Percentiles rank a stretch among this genome's conserved stretches.
These are phyloP conservation scores for Boletellus deceptivus DNA, from an alignment of 1,284 basidiomycete species.

Conservation along the genomic window DNA sequence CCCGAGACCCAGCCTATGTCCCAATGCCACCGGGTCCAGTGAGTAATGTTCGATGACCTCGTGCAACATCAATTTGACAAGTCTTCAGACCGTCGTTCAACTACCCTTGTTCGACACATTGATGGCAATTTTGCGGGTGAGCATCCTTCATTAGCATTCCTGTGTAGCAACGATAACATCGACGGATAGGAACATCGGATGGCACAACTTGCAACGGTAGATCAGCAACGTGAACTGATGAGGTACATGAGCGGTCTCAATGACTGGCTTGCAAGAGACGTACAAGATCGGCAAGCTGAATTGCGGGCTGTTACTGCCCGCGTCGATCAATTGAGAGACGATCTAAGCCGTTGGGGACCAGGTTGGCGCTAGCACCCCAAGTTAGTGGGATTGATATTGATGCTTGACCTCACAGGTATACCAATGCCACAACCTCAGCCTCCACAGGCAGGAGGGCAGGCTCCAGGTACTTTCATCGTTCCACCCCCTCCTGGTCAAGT, in stretches of 20 bases:
- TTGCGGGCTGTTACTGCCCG: slow-evolving; percentile 61
- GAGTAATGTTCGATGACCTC: slow-evolving; percentile 15
- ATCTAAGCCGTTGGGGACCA: slow-evolving; percentile 39
- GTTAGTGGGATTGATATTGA: slow-evolving; percentile 8
- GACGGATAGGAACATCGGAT: slow-evolving; percentile 64
- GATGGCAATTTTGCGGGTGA: slow-evolving; percentile 63
- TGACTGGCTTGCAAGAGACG: slow-evolving; percentile 71
- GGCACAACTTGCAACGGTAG: slow-evolving; percentile 68
- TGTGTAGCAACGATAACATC: slow-evolving; percentile 3
- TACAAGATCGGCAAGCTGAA: slow-evolving; percentile 69
- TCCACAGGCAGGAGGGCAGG: slow-evolving; percentile 11
- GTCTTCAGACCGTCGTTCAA: slow-evolving; percentile 51
- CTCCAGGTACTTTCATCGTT: slow-evolving; percentile 20
- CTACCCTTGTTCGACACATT: slow-evolving; percentile 57
- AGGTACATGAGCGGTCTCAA: slow-evolving; percentile 70
- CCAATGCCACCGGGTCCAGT: slow-evolving; percentile 34
- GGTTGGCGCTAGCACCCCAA: slow-evolving; percentile 5
- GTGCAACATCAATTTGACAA: slow-evolving; percentile 6
- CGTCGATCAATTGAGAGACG: slow-evolving; percentile 57
- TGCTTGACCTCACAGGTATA: slow-evolving; percentile 15
- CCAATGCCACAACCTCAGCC: slow-evolving; percentile 27
- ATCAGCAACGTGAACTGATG: slow-evolving; percentile 76
- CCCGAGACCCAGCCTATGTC: slow-evolving; percentile 29
- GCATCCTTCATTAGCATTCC: slow-evolving; percentile 10
- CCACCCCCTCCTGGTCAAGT: slow-evolving; percentile 21